Evolutionary conservation across 805 yeast species (phyloP), one percentile per base, ranked within the genome.

Genomic region (Ogataea polymorpha): DNA sequence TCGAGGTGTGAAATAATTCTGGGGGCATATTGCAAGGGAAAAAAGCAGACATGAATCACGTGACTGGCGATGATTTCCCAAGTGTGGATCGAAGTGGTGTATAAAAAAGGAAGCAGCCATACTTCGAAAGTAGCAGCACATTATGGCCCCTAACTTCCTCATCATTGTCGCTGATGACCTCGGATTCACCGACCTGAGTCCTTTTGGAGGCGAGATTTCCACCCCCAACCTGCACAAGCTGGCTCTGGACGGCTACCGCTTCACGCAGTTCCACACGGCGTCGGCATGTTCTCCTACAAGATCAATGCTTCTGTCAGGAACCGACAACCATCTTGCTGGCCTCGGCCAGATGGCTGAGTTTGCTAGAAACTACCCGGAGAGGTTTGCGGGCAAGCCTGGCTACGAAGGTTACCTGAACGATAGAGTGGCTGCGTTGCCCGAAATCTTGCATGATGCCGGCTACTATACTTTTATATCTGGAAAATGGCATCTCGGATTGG

Each of bases 201-300:
- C 77, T 2, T 78, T 73, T 54, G 83, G 83, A 1, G 77, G 80
- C 15, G 82, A 77, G 51, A 77, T 77, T 32, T 59, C 65, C 25
- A 77, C 83, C 1, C 84, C 83, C 1, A 72, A 74, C 44, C 60
- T 78, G 13, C 55, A 69, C 14, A 62, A 51, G 34, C 52, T 78
- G 24, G 77, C 79, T 1, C 28, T 53, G 7, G 52, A 56, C 6
- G 82, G 83, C 5, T 50, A 70, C 15, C 54, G 77, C 32, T 72
- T 77, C 49, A 74, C 81, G 9, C 77, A 78, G 44, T 78, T 79
- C 58, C 80, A 79, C 45, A 73, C 83, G 2, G 82, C 82, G 4
- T 70, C 81, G 2, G 82, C 83, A 1, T 79, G 83, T 49, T 77
- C 83, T 2, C 83, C 84, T 6, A 79, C 83, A 0, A 61, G 83